Evolutionary conservation across 148 eudicot species (phyloP).

Genomic region (Persicaria maculosa): DNA sequence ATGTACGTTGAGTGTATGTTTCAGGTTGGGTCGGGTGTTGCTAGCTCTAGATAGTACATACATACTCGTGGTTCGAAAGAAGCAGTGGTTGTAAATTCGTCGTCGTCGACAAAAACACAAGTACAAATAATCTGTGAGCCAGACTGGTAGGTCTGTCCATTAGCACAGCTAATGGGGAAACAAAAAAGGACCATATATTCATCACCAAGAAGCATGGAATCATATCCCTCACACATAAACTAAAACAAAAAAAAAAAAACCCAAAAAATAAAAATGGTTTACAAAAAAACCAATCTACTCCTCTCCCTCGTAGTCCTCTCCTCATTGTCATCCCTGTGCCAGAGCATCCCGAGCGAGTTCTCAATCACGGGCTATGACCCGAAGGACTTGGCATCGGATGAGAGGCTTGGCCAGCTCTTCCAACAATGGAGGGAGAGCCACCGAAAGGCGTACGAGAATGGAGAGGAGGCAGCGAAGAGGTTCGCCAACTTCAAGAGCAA

Average conservation of each 20-base stretch:
- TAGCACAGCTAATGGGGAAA: not conserved
- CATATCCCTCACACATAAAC: not conserved
- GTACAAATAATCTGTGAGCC: not conserved
- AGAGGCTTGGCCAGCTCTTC: conserved; percentile 32
- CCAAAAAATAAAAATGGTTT: conserved; percentile 14
- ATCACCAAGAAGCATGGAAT: not conserved
- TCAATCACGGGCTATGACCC: conserved; percentile 27
- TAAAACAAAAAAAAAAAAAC: not conserved
- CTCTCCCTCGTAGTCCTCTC: conserved; percentile 19
- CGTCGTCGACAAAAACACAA: not conserved
- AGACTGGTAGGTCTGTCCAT: not conserved
- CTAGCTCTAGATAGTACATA: not conserved
- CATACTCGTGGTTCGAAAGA: not conserved
- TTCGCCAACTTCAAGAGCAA: conserved; percentile 37
- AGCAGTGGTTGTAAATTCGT: not conserved
- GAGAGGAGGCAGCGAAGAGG: conserved; percentile 28
- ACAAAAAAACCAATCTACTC: conserved; percentile 13
- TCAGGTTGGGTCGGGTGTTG: no score
- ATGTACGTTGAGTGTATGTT: no score
- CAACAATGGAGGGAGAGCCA: conserved; percentile 41
- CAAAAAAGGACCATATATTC: not conserved
- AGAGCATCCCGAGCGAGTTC: conserved; percentile 25
- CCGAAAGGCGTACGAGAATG: conserved; percentile 24
- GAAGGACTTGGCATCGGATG: conserved; percentile 21
- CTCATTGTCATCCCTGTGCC: conserved; percentile 21